Conservation (phyloP, 768 basidiomycete species). For the Dentipellis fragilis region DNA sequence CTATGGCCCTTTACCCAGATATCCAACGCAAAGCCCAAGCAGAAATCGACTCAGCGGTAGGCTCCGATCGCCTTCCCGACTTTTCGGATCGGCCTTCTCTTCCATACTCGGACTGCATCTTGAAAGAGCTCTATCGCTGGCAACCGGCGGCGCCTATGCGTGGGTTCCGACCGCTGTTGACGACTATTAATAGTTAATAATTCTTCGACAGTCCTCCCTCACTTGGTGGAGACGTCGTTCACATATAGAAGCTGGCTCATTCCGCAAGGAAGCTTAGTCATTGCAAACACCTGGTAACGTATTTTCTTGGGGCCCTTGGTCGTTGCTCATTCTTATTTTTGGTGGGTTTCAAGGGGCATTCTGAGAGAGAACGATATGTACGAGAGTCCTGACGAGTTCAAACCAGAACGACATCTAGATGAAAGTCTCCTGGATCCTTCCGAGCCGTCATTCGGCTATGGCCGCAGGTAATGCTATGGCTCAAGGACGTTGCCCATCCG, state of each 20-base stretch:
- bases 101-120: conserved; percentile 16
- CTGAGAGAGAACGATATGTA: neutral
- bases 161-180: neutral
- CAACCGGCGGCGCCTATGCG: neutral
- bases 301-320: neutral
- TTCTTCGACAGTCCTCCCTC: neutral
- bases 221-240: neutral
- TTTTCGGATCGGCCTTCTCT: conserved; percentile 15
- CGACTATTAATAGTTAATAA: neutral
- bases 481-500: too few relatives aligned
- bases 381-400: neutral
- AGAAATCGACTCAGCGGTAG: conserved; percentile 18
- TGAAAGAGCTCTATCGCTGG: conserved; percentile 15
- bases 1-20: conserved; percentile 14
- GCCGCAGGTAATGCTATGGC: neutral
- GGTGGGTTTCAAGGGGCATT: neutral
- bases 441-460: neutral
- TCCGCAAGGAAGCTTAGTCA: neutral
- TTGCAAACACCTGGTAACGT: neutral
- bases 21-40: conserved; percentile 17
- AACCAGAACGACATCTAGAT: neutral
- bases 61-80: conserved; percentile 17
- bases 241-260: neutral
- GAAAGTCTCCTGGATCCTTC: neutral
- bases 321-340: neutral